These are phyloP conservation scores for Micractinium conductrix DNA, from an alignment of 139 green algal genomes.

Conservation along the genomic window DNA sequence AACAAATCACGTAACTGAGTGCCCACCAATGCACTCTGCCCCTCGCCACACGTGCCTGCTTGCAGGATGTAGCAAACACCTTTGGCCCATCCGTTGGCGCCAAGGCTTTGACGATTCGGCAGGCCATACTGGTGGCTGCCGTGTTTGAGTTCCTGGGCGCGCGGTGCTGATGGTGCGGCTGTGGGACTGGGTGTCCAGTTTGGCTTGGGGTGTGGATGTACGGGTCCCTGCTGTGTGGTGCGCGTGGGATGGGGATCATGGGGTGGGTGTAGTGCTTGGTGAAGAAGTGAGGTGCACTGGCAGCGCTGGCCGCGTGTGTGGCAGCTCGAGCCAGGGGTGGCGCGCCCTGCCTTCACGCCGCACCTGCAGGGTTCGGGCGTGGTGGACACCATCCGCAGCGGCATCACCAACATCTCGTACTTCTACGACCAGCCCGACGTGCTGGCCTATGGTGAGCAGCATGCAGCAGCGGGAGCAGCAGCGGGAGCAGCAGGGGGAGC, in stretches of 20 bases:
- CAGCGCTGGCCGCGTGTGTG: neutral
- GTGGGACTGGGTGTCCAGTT: too few species aligned
- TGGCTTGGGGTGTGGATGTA: too few species aligned
- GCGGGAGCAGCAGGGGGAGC: too few species aligned
- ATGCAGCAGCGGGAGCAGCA: too few species aligned
- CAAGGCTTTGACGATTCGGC: conserved; percentile 38
- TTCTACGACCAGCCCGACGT: conserved; percentile 48
- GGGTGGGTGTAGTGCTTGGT: neutral
- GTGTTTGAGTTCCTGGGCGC: conserved; percentile 50
- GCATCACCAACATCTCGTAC: conserved; percentile 43
- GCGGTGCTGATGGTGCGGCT: conserved; percentile 39
- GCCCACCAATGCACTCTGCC: too few species aligned
- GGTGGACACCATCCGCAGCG: conserved; percentile 50
- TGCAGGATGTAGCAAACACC: conserved; percentile 46
- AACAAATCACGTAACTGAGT: too few species aligned
- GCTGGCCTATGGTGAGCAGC: conserved; percentile 11
- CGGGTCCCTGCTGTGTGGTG: too few species aligned
- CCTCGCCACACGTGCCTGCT: too few species aligned
- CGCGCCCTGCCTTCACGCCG: neutral
- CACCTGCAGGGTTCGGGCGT: conserved; percentile 51
- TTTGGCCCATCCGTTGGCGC: conserved; percentile 43
- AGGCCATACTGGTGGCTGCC: conserved; percentile 44
- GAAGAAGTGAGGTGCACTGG: too few species aligned
- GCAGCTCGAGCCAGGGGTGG: neutral
- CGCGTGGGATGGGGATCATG: neutral